Evolutionary conservation across 148 eudicot species (phyloP), one percentile per base, ranked within the genome.

Genomic region (Rhododendron griersonianum): DNA sequence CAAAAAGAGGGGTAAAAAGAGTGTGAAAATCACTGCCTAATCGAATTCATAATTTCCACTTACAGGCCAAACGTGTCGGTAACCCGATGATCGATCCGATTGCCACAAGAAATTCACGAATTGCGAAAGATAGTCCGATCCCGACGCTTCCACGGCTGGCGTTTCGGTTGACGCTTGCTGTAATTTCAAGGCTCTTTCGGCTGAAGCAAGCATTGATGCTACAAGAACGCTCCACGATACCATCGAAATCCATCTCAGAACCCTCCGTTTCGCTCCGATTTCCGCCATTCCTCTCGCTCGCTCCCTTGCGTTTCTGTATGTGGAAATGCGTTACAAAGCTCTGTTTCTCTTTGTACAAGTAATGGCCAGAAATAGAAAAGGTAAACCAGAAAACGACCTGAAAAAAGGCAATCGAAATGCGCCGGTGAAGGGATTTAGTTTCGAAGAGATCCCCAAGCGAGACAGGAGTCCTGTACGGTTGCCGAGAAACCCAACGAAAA

Each of bases 11-110:
- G 44, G 44, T 5, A 5, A 41, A 41, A 41, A 41, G 7, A 41
- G 45, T 15, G 14, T 13, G 53, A 53, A 53, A 53, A 53, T 14
- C 4, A 53, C 51, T 48, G 57, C 1, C 57, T 61, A 19, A 61
- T 23, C 0, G 28, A n/a, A 63, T 63, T 2, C 3, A 2, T 8
- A 63, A n/a, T 23, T 63, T 63, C 30, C 30, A 63, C 71, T 90
- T 90, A 96, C 99, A 90, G 99, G 99, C 99, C 99, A 96, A 90
- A 92, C 94, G 92, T 91, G 98, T 7, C 92, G 93, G 89, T 95
- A 95, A 1, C 93, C 94, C 18, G 93, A 92, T 86, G 93, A 92
- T 86, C 83, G 85, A 88, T 91, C 85, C 30, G 91, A 61, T 53
- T 91, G 89, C 98, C 98, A 96, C 3, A 93, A 69, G 82, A 94